phyloP scores from a whole-genome alignment of 2,329 filamentous ascomycete species.

The Penicillium sp. region DNA sequence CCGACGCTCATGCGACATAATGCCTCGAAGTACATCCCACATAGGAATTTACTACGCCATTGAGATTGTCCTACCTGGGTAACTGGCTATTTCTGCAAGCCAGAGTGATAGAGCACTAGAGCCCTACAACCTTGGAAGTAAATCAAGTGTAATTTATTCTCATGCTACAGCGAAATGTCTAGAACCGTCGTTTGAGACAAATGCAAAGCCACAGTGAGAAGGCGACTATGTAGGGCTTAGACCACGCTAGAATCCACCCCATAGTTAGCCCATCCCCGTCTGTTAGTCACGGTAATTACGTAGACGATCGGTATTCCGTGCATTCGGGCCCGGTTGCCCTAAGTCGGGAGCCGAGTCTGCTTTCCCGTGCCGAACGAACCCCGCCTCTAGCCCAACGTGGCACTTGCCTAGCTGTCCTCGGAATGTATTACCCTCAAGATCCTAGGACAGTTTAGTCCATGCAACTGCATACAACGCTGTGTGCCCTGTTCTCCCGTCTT shows the following conservation, averaged over 20 bases:
- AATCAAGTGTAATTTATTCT: background rate
- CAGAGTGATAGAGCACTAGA: background rate
- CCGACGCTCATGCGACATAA: background rate
- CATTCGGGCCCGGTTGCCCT: slow-evolving; percentile 6
- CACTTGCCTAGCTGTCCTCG: background rate
- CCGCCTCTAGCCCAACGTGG: background rate
- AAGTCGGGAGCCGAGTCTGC: slow-evolving; percentile 3
- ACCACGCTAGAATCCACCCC: background rate
- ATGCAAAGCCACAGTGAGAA: background rate
- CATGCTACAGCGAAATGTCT: background rate
- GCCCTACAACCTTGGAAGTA: background rate
- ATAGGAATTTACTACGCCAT: background rate
- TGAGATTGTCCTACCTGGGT: background rate
- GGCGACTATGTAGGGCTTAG: background rate
- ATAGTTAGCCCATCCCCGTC: background rate
- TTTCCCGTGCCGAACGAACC: slow-evolving; percentile 5
- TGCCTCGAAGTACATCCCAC: background rate
- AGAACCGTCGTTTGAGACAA: background rate
- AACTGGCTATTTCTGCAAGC: background rate
- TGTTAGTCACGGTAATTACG: slow-evolving; percentile 3
- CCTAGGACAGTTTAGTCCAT: background rate
- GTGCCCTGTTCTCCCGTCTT: slow-evolving; percentile 9
- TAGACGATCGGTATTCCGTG: slow-evolving; percentile 9
- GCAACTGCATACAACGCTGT: slow-evolving; percentile 8
- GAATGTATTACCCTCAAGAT: background rate